These are phyloP conservation scores for Letharia lupina DNA, from an alignment of 495 filamentous ascomycete genomes.

Conservation along the genomic window DNA sequence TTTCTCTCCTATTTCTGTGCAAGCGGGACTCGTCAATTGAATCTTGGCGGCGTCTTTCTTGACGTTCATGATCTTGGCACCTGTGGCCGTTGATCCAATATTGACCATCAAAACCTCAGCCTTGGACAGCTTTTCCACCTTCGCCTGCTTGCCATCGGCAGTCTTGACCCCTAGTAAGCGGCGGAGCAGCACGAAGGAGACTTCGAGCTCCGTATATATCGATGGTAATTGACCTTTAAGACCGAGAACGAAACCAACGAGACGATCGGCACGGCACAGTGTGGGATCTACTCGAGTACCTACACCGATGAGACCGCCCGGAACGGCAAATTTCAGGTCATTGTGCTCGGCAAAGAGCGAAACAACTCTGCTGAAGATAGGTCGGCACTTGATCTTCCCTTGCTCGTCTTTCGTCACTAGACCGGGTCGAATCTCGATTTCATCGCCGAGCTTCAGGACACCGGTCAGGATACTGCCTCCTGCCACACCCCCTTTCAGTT, in stretches of 20 bases:
- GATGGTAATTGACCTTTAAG: constrained; percentile 82
- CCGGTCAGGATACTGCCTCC: constrained; percentile 94
- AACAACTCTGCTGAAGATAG: constrained; percentile 91
- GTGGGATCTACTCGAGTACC: constrained; percentile 96
- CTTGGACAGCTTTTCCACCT: constrained; percentile 95
- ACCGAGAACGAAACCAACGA: constrained; percentile 95
- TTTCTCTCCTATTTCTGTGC: constrained; percentile 93
- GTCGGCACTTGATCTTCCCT: constrained; percentile 88
- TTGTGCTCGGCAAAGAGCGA: constrained; percentile 96
- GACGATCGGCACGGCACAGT: constrained; percentile 93
- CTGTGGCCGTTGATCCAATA: constrained; percentile 93
- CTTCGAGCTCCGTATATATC: constrained; percentile 95
- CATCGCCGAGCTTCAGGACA: constrained; percentile 89
- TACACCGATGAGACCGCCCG: constrained; percentile 93
- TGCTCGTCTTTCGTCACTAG: constrained; percentile 89
- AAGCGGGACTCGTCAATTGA: constrained; percentile 77
- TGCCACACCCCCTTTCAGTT: constrained; percentile 96
- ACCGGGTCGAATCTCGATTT: constrained; percentile 96
- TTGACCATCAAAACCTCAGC: constrained; percentile 99
- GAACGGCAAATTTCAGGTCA: constrained; percentile 93
- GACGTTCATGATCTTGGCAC: constrained; percentile 83
- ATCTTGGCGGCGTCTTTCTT: constrained; percentile 96
- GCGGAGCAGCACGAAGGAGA: constrained; percentile 96
- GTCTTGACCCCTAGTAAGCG: constrained; percentile 93
- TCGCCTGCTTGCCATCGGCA: constrained; percentile 96